Evolutionary conservation across 106 monocot species (phyloP).

Genomic region (Dendrobium officinale): DNA sequence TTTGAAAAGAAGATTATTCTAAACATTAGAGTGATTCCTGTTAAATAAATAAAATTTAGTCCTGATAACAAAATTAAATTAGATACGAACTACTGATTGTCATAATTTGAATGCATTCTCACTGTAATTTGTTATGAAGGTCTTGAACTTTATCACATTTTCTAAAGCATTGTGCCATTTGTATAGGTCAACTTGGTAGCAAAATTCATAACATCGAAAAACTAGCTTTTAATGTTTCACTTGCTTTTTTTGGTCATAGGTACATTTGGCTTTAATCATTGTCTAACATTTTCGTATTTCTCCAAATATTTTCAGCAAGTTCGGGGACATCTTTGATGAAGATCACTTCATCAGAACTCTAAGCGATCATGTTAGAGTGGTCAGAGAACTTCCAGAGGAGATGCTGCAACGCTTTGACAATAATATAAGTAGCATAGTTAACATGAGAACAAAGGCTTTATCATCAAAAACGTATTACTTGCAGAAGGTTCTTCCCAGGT

Average conservation of each 20-base stretch:
- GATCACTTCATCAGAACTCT: conserved; percentile 80
- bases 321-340: conserved; percentile 96
- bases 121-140: no score
- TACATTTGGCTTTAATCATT: background rate
- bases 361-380: conserved; percentile 65
- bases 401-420: conserved; percentile 67
- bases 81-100: no score
- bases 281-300: conserved; percentile 4
- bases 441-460: conserved; percentile 87
- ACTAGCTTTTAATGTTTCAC: background rate
- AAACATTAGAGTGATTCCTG: no score
- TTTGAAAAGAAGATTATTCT: no score
- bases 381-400: conserved; percentile 73
- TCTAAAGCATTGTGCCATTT: no score
- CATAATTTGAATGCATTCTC: no score
- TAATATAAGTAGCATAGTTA: conserved; percentile 85
- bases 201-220: background rate
- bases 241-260: background rate
- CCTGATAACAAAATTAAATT: no score
- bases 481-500: conserved; percentile 83
- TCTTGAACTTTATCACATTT: no score
- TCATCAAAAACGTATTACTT: conserved; percentile 64
- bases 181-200: no score
- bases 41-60: no score
- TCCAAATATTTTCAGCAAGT: conserved; percentile 64